phyloP scores from a whole-genome alignment of 208 protist genomes.

The Naegleria fowleri region DNA sequence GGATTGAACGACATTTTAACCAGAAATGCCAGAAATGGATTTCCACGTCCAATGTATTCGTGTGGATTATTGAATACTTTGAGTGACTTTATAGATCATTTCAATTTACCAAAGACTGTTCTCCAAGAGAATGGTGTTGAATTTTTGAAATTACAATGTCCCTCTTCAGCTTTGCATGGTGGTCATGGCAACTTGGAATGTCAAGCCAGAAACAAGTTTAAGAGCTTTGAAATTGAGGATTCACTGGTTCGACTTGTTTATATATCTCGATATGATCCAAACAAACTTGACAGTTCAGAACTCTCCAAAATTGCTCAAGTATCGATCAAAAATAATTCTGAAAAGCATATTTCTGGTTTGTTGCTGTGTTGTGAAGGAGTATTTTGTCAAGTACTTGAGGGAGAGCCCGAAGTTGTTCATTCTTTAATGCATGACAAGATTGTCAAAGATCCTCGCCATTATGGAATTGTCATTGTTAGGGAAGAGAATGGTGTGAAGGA shows the following conservation, averaged over 20 bases:
- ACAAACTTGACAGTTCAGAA: neutral
- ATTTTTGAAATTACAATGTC: neutral
- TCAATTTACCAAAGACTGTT: neutral
- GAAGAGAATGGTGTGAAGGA: neutral
- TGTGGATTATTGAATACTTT: slow-evolving; percentile 5
- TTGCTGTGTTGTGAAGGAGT: neutral
- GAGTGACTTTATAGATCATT: neutral
- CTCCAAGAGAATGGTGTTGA: neutral
- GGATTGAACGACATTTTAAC: neutral
- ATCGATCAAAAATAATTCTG: neutral
- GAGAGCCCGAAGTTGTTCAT: neutral
- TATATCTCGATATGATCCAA: neutral
- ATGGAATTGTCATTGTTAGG: neutral
- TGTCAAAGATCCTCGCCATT: neutral
- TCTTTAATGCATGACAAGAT: neutral
- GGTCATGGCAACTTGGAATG: too few species aligned
- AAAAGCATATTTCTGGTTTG: neutral
- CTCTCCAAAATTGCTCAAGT: neutral
- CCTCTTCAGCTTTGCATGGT: too few species aligned
- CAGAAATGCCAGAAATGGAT: neutral
- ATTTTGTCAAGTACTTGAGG: neutral
- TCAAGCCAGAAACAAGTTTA: neutral
- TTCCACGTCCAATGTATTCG: neutral
- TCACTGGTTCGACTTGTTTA: neutral
- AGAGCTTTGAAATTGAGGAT: neutral